phyloP scores from a whole-genome alignment of 257 asterid species.

The Solanum microdontum region DNA sequence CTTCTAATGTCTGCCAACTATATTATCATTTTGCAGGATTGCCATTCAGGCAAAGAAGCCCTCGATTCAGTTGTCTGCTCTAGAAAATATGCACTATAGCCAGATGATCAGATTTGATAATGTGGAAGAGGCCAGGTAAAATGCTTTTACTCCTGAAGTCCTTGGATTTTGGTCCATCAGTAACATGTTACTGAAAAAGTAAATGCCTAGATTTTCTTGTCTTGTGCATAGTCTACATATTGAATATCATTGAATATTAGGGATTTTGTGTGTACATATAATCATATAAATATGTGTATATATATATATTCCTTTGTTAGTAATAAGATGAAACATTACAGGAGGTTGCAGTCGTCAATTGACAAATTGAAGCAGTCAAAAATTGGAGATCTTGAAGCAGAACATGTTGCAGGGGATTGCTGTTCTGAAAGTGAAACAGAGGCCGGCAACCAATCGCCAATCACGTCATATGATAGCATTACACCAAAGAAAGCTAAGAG shows the following conservation, averaged over 20 bases:
- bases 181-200: neutral
- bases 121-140: conserved; percentile 73
- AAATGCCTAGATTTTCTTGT: neutral
- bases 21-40: conserved; percentile 36
- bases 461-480: conserved; percentile 36
- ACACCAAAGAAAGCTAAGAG: conserved; percentile 22
- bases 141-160: neutral
- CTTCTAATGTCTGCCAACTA: neutral
- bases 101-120: conserved; percentile 91
- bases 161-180: conserved; percentile 1
- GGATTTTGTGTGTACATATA: neutral
- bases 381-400: conserved; percentile 26
- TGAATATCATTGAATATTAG: neutral
- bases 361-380: conserved; percentile 45
- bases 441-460: conserved; percentile 39
- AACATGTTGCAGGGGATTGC: conserved; percentile 26
- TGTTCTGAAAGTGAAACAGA: conserved; percentile 82
- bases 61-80: conserved; percentile 64
- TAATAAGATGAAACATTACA: conserved; percentile 20
- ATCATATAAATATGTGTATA: no score
- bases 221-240: neutral
- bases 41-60: conserved; percentile 49
- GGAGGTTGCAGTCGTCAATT: conserved; percentile 54
- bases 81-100: conserved; percentile 88
- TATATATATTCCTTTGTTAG: neutral